Evolutionary conservation across 164 flowering plant genomes (phyloP).

Genomic region (Annona cherimola): DNA sequence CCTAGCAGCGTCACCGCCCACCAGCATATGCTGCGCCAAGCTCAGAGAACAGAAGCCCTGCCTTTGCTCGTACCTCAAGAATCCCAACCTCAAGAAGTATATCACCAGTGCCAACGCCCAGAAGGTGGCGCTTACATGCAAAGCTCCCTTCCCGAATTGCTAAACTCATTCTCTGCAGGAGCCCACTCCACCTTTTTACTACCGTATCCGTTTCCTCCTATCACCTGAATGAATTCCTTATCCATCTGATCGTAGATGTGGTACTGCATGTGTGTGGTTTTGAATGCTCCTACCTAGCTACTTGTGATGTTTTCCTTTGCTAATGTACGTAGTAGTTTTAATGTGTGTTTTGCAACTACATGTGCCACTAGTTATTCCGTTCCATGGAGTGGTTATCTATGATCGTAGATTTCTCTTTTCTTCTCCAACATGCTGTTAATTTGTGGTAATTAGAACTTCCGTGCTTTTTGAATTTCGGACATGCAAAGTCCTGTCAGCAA

Average conservation of each 20-base stretch:
- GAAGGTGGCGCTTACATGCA: constrained; percentile 4
- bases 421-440: no score
- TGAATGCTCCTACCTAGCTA: background rate
- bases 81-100: constrained; percentile 6
- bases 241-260: background rate
- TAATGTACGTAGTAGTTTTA: background rate
- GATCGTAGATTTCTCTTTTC: no score
- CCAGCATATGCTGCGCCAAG: constrained; percentile 6
- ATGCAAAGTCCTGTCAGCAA: no score
- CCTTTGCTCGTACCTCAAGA: constrained; percentile 8
- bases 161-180: background rate
- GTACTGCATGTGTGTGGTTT: background rate
- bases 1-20: background rate
- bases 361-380: background rate
- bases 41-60: constrained; percentile 12
- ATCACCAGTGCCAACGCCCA: constrained; percentile 4
- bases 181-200: background rate
- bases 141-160: constrained; percentile 10
- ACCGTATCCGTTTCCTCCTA: background rate
- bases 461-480: no score
- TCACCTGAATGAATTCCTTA: background rate
- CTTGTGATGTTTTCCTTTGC: background rate
- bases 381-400: background rate
- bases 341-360: background rate
- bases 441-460: no score